phyloP scores from a whole-genome alignment of 441 rosid species.

The Syzygium syzygioides region DNA sequence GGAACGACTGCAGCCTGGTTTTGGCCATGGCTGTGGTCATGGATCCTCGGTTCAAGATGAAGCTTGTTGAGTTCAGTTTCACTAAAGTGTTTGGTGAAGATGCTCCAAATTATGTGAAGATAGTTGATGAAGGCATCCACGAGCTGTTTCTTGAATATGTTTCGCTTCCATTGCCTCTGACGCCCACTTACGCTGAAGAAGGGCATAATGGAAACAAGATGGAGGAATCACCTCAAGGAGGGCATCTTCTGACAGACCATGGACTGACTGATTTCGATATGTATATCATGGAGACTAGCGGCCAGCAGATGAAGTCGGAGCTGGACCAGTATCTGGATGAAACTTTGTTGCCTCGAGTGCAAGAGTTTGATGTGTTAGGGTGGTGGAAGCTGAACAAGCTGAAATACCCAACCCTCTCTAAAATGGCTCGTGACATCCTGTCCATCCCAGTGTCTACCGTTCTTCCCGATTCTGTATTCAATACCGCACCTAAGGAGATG shows the following conservation, averaged over 20 bases:
- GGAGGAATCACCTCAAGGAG: background rate
- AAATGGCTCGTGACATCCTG: slow-evolving; percentile 80
- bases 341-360: slow-evolving; percentile 61
- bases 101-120: slow-evolving; percentile 48
- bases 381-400: slow-evolving; percentile 90
- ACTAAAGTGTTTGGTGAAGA: slow-evolving; percentile 68
- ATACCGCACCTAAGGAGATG: slow-evolving; percentile 40
- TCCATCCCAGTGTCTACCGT: slow-evolving; percentile 51
- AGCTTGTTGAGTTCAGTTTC: slow-evolving; percentile 88
- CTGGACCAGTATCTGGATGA: slow-evolving; percentile 84
- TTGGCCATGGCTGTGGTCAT: slow-evolving; percentile 68
- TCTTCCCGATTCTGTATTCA: slow-evolving; percentile 48
- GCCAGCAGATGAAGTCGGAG: slow-evolving; percentile 67
- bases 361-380: slow-evolving; percentile 63
- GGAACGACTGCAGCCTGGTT: slow-evolving; percentile 73
- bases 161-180: slow-evolving; percentile 10
- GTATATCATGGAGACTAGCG: slow-evolving; percentile 71
- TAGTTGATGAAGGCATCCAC: slow-evolving; percentile 64
- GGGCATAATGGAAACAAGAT: background rate
- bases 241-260: slow-evolving; percentile 39
- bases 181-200: slow-evolving; percentile 6
- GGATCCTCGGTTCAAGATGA: slow-evolving; percentile 98
- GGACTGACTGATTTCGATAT: slow-evolving; percentile 72
- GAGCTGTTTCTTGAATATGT: slow-evolving; percentile 29
- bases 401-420: slow-evolving; percentile 74